Evolutionary conservation across 345 rosid species (phyloP).

Genomic region (Syzygium jambos): DNA sequence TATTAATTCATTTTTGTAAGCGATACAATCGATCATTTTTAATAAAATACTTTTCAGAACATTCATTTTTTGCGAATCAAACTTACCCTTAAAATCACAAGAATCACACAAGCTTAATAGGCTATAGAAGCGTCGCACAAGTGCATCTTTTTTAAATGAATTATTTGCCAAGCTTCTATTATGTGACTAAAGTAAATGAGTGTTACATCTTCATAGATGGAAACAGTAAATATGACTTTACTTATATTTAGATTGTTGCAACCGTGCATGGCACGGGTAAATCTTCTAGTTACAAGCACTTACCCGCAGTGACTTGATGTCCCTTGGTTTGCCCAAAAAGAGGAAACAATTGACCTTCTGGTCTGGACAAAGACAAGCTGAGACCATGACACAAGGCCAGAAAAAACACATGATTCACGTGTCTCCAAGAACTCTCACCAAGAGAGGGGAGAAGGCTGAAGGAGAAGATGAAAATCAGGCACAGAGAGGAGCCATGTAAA

Average conservation of each 20-base stretch:
- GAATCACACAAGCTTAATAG: not conserved
- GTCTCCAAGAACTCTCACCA: not conserved
- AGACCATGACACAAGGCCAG: not conserved
- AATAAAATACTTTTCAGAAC: no score
- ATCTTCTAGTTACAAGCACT: not conserved
- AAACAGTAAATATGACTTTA: not conserved
- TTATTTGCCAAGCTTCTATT: not conserved
- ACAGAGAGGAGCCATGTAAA: not conserved
- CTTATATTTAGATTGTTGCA: not conserved
- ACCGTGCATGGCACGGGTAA: not conserved
- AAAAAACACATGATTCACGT: not conserved
- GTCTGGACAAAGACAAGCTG: not conserved
- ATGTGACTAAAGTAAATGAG: not conserved
- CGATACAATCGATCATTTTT: no score
- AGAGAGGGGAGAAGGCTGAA: not conserved
- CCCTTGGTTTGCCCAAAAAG: not conserved
- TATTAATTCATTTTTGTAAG: no score
- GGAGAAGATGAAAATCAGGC: not conserved
- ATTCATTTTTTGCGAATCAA: no score
- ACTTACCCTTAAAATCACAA: no score
- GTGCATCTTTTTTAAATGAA: not conserved
- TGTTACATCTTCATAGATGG: not conserved
- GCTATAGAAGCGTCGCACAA: not conserved
- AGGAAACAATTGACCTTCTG: not conserved
- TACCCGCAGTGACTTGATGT: not conserved